A percentile compares a stretch with the other conserved stretches of the same genome.
phyloP scores from a whole-genome alignment of 2,329 filamentous ascomycete species.

The Fusarium albosuccineum region DNA sequence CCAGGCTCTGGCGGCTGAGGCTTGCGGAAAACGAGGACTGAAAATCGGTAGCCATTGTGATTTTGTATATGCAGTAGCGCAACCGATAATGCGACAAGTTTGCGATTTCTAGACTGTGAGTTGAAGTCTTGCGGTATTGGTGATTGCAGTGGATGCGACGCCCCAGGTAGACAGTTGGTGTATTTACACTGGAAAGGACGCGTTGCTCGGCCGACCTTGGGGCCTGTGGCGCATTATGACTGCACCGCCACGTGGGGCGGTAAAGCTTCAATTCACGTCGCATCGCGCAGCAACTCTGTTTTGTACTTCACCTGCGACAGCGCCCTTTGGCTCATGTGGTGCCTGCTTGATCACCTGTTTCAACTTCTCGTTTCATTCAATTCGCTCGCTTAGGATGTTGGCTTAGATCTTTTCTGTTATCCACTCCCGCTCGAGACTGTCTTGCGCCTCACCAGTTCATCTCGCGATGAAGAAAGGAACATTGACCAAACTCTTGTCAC shows the following conservation, averaged over 20 bases:
- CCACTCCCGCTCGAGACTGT: slow-evolving; percentile 39
- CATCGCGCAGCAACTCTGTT: slow-evolving; percentile 14
- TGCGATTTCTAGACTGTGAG: background rate
- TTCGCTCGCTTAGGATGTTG: slow-evolving; percentile 31
- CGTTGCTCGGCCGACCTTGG: slow-evolving; percentile 50
- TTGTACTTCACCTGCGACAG: slow-evolving; percentile 19
- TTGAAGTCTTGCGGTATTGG: slow-evolving; percentile 6
- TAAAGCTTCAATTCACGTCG: slow-evolving; percentile 42
- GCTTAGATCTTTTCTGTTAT: slow-evolving; percentile 26
- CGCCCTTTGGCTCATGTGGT: slow-evolving; percentile 13
- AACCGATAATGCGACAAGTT: background rate
- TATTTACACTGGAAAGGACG: slow-evolving; percentile 40
- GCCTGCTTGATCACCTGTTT: slow-evolving; percentile 2
- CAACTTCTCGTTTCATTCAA: background rate
- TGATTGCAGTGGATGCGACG: slow-evolving; percentile 12
- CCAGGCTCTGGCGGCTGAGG: slow-evolving; percentile 68
- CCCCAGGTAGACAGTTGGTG: background rate
- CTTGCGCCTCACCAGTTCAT: slow-evolving; percentile 35
- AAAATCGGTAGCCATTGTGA: slow-evolving; percentile 70
- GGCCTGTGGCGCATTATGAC: slow-evolving; percentile 41
- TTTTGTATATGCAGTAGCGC: no score
- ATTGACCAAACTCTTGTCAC: slow-evolving; percentile 41
- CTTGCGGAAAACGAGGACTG: slow-evolving; percentile 77
- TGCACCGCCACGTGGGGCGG: slow-evolving; percentile 47
- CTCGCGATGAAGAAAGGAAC: slow-evolving; percentile 53